Conservation (phyloP, 1,284 basidiomycete genomes). For the Schizopora paradoxa region DNA sequence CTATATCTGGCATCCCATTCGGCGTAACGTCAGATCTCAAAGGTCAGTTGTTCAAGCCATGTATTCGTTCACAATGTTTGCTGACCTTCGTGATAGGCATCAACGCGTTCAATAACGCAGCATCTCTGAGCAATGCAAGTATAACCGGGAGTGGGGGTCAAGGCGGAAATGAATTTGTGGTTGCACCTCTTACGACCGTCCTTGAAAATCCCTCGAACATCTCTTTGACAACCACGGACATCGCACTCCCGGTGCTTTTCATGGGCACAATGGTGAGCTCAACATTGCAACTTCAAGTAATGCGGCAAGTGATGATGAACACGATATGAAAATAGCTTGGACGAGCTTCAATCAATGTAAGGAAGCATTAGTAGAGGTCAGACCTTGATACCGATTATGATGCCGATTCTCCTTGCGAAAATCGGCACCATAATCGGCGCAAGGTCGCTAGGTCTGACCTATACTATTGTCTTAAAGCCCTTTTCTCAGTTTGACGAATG, state of each 20-base stretch:
- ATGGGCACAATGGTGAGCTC: constrained; percentile 38
- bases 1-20: constrained; percentile 62
- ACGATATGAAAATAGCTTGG: constrained; percentile 37
- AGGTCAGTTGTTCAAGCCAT: constrained; percentile 31
- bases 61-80: constrained; percentile 18
- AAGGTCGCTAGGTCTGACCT: no score
- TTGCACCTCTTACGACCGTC: constrained; percentile 46
- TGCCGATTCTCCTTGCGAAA: no score
- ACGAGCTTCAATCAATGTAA: constrained; percentile 51
- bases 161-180: constrained; percentile 50
- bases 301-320: not conserved
- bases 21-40: constrained; percentile 50
- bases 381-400: not conserved
- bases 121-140: constrained; percentile 46
- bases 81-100: constrained; percentile 36
- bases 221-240: constrained; percentile 53
- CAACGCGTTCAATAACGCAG: constrained; percentile 46
- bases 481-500: not conserved
- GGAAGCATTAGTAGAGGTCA: constrained; percentile 21
- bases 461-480: no score
- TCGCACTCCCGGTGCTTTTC: constrained; percentile 57
- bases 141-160: constrained; percentile 58
- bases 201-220: constrained; percentile 67
- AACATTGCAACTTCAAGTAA: no score
- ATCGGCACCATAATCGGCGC: no score